A percentile compares a stretch with the other conserved stretches of the same genome.
phyloP scores from a whole-genome alignment of 352 stramenopile genomes.

The Phytophthora sp. region DNA sequence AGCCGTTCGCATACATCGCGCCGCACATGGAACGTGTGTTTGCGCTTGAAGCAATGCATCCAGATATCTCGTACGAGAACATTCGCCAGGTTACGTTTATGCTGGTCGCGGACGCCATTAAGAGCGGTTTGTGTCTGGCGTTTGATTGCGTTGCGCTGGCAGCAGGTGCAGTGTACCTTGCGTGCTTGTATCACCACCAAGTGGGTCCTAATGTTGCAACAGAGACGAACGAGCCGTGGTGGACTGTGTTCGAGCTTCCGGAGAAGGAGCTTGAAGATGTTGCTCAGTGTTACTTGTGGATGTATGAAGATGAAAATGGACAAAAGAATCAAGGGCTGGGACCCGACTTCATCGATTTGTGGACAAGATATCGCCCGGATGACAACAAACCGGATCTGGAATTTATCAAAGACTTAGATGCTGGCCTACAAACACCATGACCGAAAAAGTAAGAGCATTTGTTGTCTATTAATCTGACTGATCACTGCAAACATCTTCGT shows the following conservation, averaged over 20 bases:
- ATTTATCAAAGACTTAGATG: slow-evolving; percentile 65
- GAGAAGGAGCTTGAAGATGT: slow-evolving; percentile 65
- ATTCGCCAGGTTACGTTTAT: slow-evolving; percentile 58
- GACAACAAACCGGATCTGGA: slow-evolving; percentile 68
- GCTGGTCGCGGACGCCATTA: slow-evolving; percentile 67
- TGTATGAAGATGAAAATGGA: slow-evolving; percentile 62
- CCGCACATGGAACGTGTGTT: slow-evolving; percentile 62
- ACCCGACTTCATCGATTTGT: slow-evolving; percentile 56
- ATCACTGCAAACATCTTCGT: neutral
- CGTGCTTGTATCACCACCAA: slow-evolving; percentile 66
- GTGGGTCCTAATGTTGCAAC: slow-evolving; percentile 65
- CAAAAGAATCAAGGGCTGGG: slow-evolving; percentile 41
- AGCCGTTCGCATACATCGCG: slow-evolving; percentile 71
- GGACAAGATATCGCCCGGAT: slow-evolving; percentile 53
- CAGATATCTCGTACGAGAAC: slow-evolving; percentile 48
- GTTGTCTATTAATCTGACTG: slow-evolving; percentile 32
- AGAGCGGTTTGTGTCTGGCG: slow-evolving; percentile 55
- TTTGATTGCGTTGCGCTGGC: slow-evolving; percentile 62
- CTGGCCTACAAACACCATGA: slow-evolving; percentile 44
- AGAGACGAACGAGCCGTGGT: slow-evolving; percentile 73
- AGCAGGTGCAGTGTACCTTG: slow-evolving; percentile 70
- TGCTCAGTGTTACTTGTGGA: slow-evolving; percentile 61
- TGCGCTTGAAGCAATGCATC: slow-evolving; percentile 62
- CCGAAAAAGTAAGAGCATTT: neutral
- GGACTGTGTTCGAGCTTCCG: slow-evolving; percentile 58